Percentiles rank a stretch among this genome's conserved stretches.
Evolutionary conservation across 1,284 basidiomycete genomes (phyloP).

Genomic region (Tremellales sp.): DNA sequence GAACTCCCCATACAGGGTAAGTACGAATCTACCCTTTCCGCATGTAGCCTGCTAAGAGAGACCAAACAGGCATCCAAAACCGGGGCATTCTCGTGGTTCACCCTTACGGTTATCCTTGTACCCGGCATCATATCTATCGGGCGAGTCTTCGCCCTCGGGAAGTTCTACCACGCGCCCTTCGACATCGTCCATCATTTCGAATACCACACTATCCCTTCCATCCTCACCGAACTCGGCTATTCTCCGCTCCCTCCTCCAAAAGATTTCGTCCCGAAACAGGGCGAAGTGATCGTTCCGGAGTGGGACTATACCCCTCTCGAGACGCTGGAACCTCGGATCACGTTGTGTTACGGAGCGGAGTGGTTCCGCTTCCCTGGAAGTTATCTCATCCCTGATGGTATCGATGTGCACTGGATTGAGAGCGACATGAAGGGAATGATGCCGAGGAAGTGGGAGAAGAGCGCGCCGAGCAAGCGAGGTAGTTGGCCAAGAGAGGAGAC

Average conservation of each 20-base stretch:
- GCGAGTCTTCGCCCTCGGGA: constrained; percentile 73
- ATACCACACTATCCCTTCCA: constrained; percentile 69
- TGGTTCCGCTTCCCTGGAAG: constrained; percentile 94
- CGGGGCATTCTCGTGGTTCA: constrained; percentile 69
- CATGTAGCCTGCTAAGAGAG: constrained; percentile 6
- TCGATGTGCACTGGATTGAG: constrained; percentile 81
- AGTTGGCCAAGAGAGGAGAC: constrained; percentile 67
- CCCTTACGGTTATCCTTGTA: constrained; percentile 63
- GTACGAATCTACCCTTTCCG: constrained; percentile 28
- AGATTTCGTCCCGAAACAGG: constrained; percentile 46
- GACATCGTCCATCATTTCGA: constrained; percentile 70
- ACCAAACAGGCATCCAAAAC: constrained; percentile 65
- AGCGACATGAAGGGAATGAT: constrained; percentile 86
- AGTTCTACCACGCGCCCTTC: constrained; percentile 90
- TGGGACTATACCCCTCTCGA: constrained; percentile 68
- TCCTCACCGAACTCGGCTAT: constrained; percentile 70
- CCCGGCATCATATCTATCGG: constrained; percentile 68
- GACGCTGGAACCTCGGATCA: constrained; percentile 59
- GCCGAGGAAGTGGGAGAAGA: constrained; percentile 56
- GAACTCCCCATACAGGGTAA: constrained; percentile 74
- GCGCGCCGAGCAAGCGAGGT: constrained; percentile 20
- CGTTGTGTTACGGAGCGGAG: constrained; percentile 88
- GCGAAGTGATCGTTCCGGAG: constrained; percentile 53
- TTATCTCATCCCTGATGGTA: constrained; percentile 78
- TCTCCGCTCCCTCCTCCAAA: constrained; percentile 46